Conservation (phyloP, 495 filamentous ascomycete genomes). For the Talaromyces proteolyticus region DNA sequence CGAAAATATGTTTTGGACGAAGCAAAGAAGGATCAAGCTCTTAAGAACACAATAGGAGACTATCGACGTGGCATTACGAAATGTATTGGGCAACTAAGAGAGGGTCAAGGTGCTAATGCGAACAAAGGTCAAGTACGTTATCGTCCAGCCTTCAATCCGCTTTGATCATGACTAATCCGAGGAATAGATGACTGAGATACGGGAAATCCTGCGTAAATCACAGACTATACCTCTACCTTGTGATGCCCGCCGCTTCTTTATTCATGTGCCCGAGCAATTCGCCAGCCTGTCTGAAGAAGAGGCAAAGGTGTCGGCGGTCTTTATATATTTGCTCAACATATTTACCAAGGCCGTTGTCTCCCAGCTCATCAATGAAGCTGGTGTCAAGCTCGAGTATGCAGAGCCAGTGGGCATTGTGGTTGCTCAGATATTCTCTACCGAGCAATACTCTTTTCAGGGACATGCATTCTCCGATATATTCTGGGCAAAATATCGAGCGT, state of each 20-base stretch:
- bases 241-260: conserved; percentile 63
- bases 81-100: conserved; percentile 67
- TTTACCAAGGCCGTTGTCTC: conserved; percentile 71
- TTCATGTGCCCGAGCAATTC: conserved; percentile 48
- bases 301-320: conserved; percentile 59
- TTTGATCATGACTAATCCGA: neutral
- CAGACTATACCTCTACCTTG: conserved; percentile 5
- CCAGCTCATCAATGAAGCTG: conserved; percentile 72
- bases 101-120: conserved; percentile 40
- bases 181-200: conserved; percentile 3
- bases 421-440: conserved; percentile 65
- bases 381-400: conserved; percentile 61
- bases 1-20: conserved; percentile 48
- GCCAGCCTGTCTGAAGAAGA: conserved; percentile 32
- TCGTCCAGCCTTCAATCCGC: neutral
- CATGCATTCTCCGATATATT: conserved; percentile 76
- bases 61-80: conserved; percentile 67
- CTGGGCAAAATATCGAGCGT: conserved; percentile 75
- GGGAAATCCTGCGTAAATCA: conserved; percentile 6
- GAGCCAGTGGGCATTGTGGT: conserved; percentile 77
- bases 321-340: conserved; percentile 79
- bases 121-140: conserved; percentile 49
- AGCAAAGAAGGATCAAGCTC: conserved; percentile 39
- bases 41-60: conserved; percentile 67
- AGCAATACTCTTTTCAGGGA: conserved; percentile 63